Base-by-base conservation (phyloP, 2,329 filamentous ascomycete genomes). In the Colletotrichum tanaceti region DNA sequence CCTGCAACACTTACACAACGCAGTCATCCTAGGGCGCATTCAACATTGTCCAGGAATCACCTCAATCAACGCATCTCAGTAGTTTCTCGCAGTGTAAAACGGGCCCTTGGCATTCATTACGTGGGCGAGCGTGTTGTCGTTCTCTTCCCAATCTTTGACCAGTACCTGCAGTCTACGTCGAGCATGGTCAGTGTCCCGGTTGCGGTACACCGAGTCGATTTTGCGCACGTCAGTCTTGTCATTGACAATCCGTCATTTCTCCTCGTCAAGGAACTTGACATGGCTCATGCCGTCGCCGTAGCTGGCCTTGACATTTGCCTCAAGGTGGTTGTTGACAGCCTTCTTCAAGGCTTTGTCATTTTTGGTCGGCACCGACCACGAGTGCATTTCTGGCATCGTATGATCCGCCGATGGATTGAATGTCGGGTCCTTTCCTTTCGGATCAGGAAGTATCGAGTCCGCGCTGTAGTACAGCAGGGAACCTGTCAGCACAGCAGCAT, bases 181-280 rank as follows among this genome's bases (percentile, higher is more conserved):
- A 7, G 78, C 78, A 57, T 77, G 71, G 5, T 78, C 78, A 13
- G 78, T 78, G 63, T 83, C 80, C 11, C 79, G 75, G 60, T 82
- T 83, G 14, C 81, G 78, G 64, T 83, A 83, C 43, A 82, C 80
- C 18, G 79, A 81, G 70, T 83, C 80, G 55, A 82, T 81, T 66
- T 81, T 79, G 47, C 80, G 75, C 20, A 83, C 79, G 63, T 81
- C 80, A 7, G 74, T 71, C 22, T 71, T 76, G 71, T 83, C 79
- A 64, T 75, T 82, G 49, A 79, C 71, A 10, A 83, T 73, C 78
- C 79, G 83, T 35, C 81, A 76, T 54, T 76, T 77, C 70, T 82
- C 79, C 50, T 79, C 75, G 41, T 75, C 74, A 62, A 78, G 70
- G 61, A 81, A 81, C 6, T 68, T 65, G 5, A 46, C 47, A 63